Evolutionary conservation across 2,329 filamentous ascomycete genomes (phyloP).

Genomic region (Celoporthe dispersa): DNA sequence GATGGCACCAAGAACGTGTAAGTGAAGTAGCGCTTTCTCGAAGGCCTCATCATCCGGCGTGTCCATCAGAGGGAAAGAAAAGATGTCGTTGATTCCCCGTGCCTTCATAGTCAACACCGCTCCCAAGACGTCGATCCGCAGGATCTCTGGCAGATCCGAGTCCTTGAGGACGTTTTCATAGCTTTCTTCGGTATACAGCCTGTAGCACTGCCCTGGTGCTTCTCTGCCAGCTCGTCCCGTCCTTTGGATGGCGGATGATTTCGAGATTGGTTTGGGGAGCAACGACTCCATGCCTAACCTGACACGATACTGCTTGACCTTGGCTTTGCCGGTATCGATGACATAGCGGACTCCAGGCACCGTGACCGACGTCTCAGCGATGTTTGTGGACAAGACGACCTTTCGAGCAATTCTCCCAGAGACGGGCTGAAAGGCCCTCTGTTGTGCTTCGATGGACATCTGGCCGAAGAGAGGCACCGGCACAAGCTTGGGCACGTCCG

Average conservation of each 20-base stretch:
- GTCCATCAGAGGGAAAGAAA: conserved; percentile 85
- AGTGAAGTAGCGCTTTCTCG: conserved; percentile 79
- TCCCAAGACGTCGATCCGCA: conserved; percentile 85
- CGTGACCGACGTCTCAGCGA: conserved; percentile 97
- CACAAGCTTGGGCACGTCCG: conserved; percentile 72
- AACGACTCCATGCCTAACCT: conserved; percentile 88
- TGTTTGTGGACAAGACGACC: conserved; percentile 91
- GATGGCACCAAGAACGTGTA: conserved; percentile 79
- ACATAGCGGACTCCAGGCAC: conserved; percentile 92
- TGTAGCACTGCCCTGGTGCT: conserved; percentile 84
- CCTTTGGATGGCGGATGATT: conserved; percentile 89
- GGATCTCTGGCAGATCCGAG: conserved; percentile 83
- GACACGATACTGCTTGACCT: conserved; percentile 88
- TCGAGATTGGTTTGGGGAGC: conserved; percentile 86
- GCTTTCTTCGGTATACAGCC: conserved; percentile 82
- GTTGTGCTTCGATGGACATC: conserved; percentile 83
- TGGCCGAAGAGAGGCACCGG: conserved; percentile 88
- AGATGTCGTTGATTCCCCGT: conserved; percentile 79
- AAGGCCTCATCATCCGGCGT: conserved; percentile 77
- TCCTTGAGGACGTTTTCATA: conserved; percentile 71
- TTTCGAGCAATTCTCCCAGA: conserved; percentile 78
- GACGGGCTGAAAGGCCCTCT: conserved; percentile 80
- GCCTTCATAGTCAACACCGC: conserved; percentile 94
- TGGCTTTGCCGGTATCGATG: conserved; percentile 90
- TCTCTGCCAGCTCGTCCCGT: conserved; percentile 93